Conservation (phyloP, 225 moss, liverwort and hornwort species). For the Polytrichum commune region DNA sequence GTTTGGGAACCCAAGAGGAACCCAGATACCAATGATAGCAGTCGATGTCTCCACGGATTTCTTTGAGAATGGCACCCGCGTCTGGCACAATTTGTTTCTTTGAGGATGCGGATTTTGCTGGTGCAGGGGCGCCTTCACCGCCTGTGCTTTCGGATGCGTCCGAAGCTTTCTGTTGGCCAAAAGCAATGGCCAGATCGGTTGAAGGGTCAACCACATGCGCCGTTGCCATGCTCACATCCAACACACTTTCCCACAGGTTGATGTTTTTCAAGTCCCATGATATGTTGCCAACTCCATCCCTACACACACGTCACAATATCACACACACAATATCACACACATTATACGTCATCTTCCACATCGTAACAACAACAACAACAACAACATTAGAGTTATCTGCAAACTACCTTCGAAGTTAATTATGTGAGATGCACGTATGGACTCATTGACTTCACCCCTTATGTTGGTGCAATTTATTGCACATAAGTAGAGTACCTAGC, state of each 20-base stretch:
- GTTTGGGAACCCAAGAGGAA: slow-evolving; percentile 57
- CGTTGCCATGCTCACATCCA: slow-evolving; percentile 37
- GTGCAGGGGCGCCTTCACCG: neutral
- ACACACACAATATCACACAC: neutral
- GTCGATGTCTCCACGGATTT: slow-evolving; percentile 30
- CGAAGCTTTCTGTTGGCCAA: slow-evolving; percentile 20
- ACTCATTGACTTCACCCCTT: too few species aligned
- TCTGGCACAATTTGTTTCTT: slow-evolving; percentile 8
- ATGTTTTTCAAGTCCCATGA: slow-evolving; percentile 65
- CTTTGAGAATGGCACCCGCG: slow-evolving; percentile 6
- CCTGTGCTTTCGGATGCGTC: neutral
- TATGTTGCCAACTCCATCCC: slow-evolving; percentile 27
- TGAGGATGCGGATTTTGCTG: neutral
- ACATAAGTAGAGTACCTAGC: too few species aligned
- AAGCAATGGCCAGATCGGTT: slow-evolving; percentile 35
- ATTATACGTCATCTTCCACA: too few species aligned
- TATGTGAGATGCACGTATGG: neutral
- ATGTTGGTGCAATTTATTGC: too few species aligned
- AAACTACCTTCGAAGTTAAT: neutral
- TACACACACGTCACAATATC: neutral
- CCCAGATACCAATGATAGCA: slow-evolving; percentile 72
- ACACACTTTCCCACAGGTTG: slow-evolving; percentile 65
- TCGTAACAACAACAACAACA: neutral
- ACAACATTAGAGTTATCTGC: too few species aligned
- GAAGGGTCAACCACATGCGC: slow-evolving; percentile 30